Conservation (phyloP, 495 filamentous ascomycete species). For the Aspergillus ostianus region DNA sequence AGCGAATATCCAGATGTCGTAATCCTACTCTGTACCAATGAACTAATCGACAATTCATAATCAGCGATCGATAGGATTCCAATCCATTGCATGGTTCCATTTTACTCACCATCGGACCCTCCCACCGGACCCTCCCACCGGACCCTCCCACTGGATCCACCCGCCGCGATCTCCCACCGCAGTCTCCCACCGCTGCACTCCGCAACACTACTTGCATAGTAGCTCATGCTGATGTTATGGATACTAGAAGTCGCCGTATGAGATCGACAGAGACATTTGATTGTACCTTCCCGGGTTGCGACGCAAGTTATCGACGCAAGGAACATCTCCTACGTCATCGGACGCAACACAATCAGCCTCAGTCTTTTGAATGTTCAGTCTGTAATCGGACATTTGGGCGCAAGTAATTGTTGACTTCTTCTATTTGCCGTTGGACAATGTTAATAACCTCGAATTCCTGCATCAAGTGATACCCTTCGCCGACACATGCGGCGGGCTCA, state of each 20-base stretch:
- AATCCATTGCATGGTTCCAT: too few species aligned
- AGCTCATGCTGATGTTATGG: not conserved
- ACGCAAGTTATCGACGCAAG: slow-evolving; percentile 18
- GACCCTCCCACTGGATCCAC: not conserved
- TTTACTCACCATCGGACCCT: not conserved
- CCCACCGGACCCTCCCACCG: slow-evolving; percentile 2
- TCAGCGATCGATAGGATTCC: too few species aligned
- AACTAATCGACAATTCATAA: too few species aligned
- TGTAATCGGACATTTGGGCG: slow-evolving; percentile 23
- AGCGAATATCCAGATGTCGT: too few species aligned
- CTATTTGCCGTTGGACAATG: not conserved
- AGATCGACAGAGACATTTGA: slow-evolving; percentile 2
- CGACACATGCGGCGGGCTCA: slow-evolving; percentile 25
- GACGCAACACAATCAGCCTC: slow-evolving; percentile 10
- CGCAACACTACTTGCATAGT: not conserved
- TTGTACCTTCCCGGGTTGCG: slow-evolving; percentile 20
- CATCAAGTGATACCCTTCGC: slow-evolving; percentile 30
- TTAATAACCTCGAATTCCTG: not conserved
- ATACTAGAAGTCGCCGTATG: not conserved
- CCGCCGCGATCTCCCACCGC: slow-evolving; percentile 1
- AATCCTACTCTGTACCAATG: too few species aligned
- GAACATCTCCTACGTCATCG: slow-evolving; percentile 21
- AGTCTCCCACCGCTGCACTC: not conserved
- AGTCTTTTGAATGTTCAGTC: slow-evolving; percentile 16
- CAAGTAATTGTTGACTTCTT: slow-evolving; percentile 14